These are phyloP conservation scores for Telfairia occidentalis DNA, from an alignment of 331 rosid species.

Conservation along the genomic window DNA sequence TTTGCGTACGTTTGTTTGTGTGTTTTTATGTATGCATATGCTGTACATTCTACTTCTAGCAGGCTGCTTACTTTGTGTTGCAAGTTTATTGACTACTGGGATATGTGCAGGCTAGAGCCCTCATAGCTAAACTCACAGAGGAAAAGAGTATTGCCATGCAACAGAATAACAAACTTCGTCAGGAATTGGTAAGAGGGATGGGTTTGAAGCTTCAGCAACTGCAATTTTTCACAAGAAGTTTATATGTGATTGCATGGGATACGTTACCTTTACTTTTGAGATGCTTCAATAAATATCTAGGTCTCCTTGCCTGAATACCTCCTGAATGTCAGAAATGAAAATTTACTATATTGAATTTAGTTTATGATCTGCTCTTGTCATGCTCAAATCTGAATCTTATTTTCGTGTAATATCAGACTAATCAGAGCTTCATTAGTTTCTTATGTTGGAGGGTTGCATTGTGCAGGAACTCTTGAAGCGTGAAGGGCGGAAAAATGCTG, in stretches of 20 bases:
- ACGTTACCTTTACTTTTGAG: constrained; percentile 1
- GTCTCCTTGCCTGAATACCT: neutral
- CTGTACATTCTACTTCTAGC: neutral
- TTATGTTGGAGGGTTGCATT: neutral
- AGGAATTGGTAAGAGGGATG: constrained; percentile 63
- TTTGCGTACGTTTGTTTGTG: neutral
- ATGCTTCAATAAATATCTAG: neutral
- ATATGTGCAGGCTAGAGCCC: constrained; percentile 51
- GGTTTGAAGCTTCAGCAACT: neutral
- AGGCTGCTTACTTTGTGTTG: neutral
- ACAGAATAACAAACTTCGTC: constrained; percentile 59
- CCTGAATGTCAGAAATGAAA: neutral
- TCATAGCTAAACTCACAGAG: constrained; percentile 53
- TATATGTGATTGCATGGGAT: neutral
- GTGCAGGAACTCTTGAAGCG: constrained; percentile 70
- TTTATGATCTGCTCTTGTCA: neutral
- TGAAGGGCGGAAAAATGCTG: constrained; percentile 36
- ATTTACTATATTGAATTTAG: neutral
- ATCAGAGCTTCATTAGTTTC: neutral
- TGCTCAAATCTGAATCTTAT: neutral
- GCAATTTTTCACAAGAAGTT: neutral
- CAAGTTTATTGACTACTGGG: neutral
- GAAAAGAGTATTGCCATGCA: constrained; percentile 61
- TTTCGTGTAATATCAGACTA: neutral
- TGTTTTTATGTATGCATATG: neutral